These are phyloP conservation scores for Solanum sejunctum DNA, from an alignment of 257 asterid species.

Conservation along the genomic window DNA sequence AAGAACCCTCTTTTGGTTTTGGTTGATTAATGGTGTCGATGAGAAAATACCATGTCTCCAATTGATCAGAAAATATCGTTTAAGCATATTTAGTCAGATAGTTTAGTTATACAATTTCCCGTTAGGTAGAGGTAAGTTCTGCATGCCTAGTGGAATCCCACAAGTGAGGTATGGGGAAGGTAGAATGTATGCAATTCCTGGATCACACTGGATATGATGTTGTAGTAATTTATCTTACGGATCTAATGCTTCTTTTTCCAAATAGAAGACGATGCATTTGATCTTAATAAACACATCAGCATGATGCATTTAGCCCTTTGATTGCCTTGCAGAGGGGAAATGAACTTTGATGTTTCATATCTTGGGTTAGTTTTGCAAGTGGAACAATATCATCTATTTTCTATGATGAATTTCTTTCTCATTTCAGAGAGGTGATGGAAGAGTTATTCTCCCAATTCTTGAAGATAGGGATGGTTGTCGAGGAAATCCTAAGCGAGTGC, in stretches of 20 bases:
- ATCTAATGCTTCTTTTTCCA: not conserved
- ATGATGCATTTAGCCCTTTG: not conserved
- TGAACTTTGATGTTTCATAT: not conserved
- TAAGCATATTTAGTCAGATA: not conserved
- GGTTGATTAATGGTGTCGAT: not conserved
- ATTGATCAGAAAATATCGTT: not conserved
- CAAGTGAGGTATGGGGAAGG: too few relatives aligned
- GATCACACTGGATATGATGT: not conserved
- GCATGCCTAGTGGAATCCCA: too few relatives aligned
- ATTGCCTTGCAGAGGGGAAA: not conserved
- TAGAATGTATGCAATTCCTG: too few relatives aligned
- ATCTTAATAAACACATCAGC: not conserved
- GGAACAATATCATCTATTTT: not conserved
- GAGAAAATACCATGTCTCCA: not conserved
- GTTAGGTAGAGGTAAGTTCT: not conserved
- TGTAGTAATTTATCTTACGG: not conserved
- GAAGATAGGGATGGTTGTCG: constrained; percentile 19
- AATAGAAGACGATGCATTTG: not conserved
- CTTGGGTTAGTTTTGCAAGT: not conserved
- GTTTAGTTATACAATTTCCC: not conserved
- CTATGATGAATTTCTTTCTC: not conserved
- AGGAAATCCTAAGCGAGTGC: constrained; percentile 44
- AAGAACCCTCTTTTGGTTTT: not conserved
- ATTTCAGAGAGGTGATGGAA: constrained; percentile 28
- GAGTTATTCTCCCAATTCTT: constrained; percentile 29